Percentiles rank a stretch among this genome's conserved stretches.
Evolutionary conservation across 305 asterid genomes (phyloP).

Genomic region (Fraxinus floribunda): DNA sequence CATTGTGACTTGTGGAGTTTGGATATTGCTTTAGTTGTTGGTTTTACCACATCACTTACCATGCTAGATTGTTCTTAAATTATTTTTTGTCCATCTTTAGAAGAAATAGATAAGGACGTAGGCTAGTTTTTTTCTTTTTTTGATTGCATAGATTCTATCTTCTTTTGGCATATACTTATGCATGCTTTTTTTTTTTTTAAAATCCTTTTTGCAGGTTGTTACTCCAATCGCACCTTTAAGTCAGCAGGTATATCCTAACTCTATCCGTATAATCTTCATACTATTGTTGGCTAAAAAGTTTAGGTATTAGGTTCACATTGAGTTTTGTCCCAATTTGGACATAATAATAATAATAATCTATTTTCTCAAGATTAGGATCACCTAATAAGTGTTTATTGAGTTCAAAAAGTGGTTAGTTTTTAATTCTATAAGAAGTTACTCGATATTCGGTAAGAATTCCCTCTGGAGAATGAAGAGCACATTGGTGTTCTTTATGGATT

Average conservation of each 20-base stretch:
- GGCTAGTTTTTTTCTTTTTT: neutral
- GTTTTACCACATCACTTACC: neutral
- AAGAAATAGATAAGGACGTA: neutral
- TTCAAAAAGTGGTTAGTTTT: neutral
- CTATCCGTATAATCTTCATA: neutral
- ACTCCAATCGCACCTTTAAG: constrained; percentile 98
- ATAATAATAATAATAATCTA: neutral
- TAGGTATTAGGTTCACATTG: neutral
- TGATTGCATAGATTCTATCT: neutral
- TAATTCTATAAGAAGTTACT: neutral
- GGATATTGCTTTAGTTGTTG: neutral
- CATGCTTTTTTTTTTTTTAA: neutral
- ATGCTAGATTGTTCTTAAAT: neutral
- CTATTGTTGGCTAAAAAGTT: constrained; percentile 1
- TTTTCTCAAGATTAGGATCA: neutral
- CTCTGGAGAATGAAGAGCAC: neutral
- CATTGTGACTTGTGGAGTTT: neutral
- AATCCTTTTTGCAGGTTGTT: constrained; percentile 71
- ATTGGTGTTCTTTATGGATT: neutral
- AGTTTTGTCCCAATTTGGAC: neutral
- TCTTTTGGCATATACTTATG: neutral
- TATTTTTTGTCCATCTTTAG: neutral
- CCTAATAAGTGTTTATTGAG: neutral
- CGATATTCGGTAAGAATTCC: constrained; percentile 1
- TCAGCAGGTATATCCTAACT: constrained; percentile 72